Base-by-base conservation (phyloP, 2,329 filamentous ascomycete genomes). In the Pyrenophora teres region DNA sequence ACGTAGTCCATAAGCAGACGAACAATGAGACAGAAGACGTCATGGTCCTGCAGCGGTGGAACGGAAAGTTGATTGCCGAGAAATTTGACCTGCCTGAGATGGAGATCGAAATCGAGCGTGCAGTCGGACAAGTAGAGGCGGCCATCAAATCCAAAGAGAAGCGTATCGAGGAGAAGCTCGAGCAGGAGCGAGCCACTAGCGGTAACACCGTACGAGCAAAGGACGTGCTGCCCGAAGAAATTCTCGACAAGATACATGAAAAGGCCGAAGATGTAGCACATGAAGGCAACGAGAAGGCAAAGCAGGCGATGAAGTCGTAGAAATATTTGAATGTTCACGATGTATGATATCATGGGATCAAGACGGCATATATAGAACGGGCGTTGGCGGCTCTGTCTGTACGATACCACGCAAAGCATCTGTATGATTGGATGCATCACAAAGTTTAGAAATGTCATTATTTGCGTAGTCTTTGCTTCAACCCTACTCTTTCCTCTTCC, bases 91-190 rank as follows among this genome's bases (percentile, higher is more conserved):
- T 81, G 19, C 77, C 79, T 1, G 79, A 80, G 46, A 79, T 81
- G 77, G 76, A 80, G 55, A 72, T 80, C n/a, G 79, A 81, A 63
- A 79, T 81, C 47, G 79, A 81, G 67, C 67, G 79, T 9, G 79
- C 79, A 6, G 78, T 81, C 0, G 77, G 79, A 65, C 79, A 81
- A 59, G 78, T 81, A 1, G 75, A 80, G 59, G 69, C 69, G 19
- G 66, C 64, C 1, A 76, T 80, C 40, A 76, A 78, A 49, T 67
- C 65, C 2, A 72, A 70, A 41, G 69, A 73, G 40, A 63, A 71
- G 55, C 49, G 73, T 15, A 56, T 66, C 15, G 62, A 72, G 50
- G 71, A 75, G 57, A 74, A 74, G 54, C 45, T 68, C 2, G 69
- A 75, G 52, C 62, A 72, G 10, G 72, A 74, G 46, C 64, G 61